Evolutionary conservation across 2,329 filamentous ascomycete genomes (phyloP), one percentile per base, ranked within the genome.

Genomic region (Ceratocystis albifundus): DNA sequence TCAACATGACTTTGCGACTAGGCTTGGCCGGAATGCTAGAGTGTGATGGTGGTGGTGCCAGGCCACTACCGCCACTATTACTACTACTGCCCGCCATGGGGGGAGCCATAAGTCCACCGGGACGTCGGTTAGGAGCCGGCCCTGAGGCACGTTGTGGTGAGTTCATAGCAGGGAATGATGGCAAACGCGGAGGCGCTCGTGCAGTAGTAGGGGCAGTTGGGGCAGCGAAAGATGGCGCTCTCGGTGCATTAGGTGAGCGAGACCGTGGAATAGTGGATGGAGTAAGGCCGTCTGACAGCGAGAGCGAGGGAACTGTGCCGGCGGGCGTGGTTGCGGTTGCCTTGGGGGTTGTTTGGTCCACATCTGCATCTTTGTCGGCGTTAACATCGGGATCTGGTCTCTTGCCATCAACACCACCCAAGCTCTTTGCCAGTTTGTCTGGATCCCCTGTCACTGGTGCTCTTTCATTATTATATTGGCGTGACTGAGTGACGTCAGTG

Each of bases 1-100:
- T 83, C 3, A 99, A 84, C 7, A 88, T 80, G 3, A 96, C 89
- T 72, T 93, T 89, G 74, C 82, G 83, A 10, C 80, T 82, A 3
- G 82, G 80, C 72, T 84, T 85, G 28, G 76, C 69, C 1, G 83
- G 82, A 67, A 79, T 80, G 53, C 77, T 73, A 41, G 75, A 77
- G 72, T 81, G 81, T 15, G 82, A 80, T 0, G 83, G 81, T 0
- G 84, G 83, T 0, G 81, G 83, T 0, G 80, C 79, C 61, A 86
- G 79, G 0, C 76, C 76, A 41, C 6, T 74, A 71, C 12, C 66
- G 41, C 30, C 32, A 50, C 32, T 30, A 28, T 17, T 25, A 17
- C 22, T 20, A 32, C 17, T 25, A 12, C 57, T 50, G 41, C 78
- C 48, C 12, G 25, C 28, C 17, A 30, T 15, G n/a, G 44, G 57